Percentiles rank a stretch among this genome's conserved stretches.
Evolutionary conservation across 2,329 filamentous ascomycete species (phyloP).

Genomic region (Trichoderma sp.): DNA sequence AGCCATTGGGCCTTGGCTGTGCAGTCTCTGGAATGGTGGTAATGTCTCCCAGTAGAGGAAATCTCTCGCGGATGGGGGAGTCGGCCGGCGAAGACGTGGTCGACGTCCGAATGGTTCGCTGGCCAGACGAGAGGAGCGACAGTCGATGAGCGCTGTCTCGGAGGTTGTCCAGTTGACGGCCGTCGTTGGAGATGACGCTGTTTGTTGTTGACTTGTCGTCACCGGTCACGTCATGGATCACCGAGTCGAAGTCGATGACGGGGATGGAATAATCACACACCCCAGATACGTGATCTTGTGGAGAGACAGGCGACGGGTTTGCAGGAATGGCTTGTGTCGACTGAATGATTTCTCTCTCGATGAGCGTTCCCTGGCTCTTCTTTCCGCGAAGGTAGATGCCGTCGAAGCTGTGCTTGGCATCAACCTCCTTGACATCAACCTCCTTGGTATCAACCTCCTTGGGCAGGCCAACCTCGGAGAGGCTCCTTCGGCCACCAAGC

Average conservation of each 20-base stretch:
- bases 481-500: slow-evolving; percentile 62
- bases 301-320: slow-evolving; percentile 19
- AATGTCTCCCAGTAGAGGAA: slow-evolving; percentile 30
- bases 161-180: slow-evolving; percentile 54
- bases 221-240: slow-evolving; percentile 40
- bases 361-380: slow-evolving; percentile 45
- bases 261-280: slow-evolving; percentile 19
- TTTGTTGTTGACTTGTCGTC: slow-evolving; percentile 57
- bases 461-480: slow-evolving; percentile 57
- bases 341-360: slow-evolving; percentile 47
- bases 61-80: slow-evolving; percentile 54
- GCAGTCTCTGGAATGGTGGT: slow-evolving; percentile 32
- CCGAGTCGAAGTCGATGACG: slow-evolving; percentile 25
- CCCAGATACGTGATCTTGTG: slow-evolving; percentile 18
- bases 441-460: slow-evolving; percentile 28
- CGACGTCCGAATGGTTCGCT: slow-evolving; percentile 58
- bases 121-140: slow-evolving; percentile 59
- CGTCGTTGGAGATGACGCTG: slow-evolving; percentile 57
- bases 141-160: slow-evolving; percentile 55
- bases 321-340: slow-evolving; percentile 36
- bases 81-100: slow-evolving; percentile 55
- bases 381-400: slow-evolving; percentile 36
- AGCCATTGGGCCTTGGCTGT: slow-evolving; percentile 50
- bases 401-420: slow-evolving; percentile 31
- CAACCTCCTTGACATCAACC: not conserved